These are phyloP conservation scores for Talaromyces verruculosus DNA, from an alignment of 2,329 filamentous ascomycete species.

Conservation along the genomic window DNA sequence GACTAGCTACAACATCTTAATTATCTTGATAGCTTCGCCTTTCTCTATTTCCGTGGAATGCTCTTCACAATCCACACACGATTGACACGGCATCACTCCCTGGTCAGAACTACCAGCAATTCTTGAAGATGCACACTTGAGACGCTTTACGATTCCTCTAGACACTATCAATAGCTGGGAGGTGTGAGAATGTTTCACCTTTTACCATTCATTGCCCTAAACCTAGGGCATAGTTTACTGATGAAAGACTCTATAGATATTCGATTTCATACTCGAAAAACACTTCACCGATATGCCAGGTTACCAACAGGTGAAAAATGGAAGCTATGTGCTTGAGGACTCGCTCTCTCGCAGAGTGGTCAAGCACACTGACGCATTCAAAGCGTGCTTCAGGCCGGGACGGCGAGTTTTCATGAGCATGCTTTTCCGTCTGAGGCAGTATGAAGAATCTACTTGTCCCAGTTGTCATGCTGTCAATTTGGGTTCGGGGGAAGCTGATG, in stretches of 20 bases:
- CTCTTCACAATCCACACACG: background rate
- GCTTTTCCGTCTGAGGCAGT: background rate
- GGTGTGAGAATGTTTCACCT: background rate
- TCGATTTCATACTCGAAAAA: conserved; percentile 4
- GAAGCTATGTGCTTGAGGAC: background rate
- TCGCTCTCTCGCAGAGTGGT: background rate
- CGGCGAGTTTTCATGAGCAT: conserved; percentile 2
- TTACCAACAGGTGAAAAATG: background rate
- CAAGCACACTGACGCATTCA: background rate
- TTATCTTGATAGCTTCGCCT: background rate
- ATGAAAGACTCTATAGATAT: background rate
- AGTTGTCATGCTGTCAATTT: background rate
- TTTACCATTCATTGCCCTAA: background rate
- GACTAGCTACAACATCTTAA: background rate
- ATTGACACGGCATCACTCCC: background rate
- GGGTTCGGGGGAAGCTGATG: background rate
- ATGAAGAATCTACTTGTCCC: background rate
- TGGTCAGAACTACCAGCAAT: background rate
- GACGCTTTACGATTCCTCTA: background rate
- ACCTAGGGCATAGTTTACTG: background rate
- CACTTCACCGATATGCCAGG: conserved; percentile 4
- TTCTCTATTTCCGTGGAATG: background rate
- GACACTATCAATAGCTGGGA: conserved; percentile 7
- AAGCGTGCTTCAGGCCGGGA: conserved; percentile 4
- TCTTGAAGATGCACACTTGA: conserved; percentile 1